These are phyloP conservation scores for Coemansia sp. DNA, from an alignment of 192 early-diverging fungal species.

Conservation along the genomic window DNA sequence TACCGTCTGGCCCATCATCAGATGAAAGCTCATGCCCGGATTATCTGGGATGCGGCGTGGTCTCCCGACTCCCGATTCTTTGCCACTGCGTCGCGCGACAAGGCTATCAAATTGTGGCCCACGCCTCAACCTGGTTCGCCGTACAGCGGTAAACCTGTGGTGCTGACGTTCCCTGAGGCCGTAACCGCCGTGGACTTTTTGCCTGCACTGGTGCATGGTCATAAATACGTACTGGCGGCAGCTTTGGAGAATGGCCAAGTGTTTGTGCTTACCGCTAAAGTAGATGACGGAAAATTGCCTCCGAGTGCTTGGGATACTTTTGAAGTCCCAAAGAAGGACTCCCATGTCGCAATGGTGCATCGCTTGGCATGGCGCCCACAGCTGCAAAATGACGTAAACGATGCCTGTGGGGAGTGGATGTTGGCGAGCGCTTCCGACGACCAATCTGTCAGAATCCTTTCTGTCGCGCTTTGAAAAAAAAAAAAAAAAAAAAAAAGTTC, in stretches of 20 bases:
- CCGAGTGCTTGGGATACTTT: conserved; percentile 39
- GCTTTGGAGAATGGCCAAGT: conserved; percentile 86
- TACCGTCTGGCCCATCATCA: conserved; percentile 62
- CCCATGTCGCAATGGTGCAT: conserved; percentile 62
- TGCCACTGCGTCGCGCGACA: conserved; percentile 93
- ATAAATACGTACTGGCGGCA: conserved; percentile 71
- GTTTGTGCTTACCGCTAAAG: conserved; percentile 56
- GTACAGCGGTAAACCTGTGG: conserved; percentile 45
- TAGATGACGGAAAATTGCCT: conserved; percentile 13
- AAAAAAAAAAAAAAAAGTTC: too few species aligned
- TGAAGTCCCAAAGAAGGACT: conserved; percentile 58
- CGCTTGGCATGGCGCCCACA: conserved; percentile 69
- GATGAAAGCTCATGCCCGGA: conserved; percentile 85
- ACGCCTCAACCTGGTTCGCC: conserved; percentile 9
- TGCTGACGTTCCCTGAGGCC: conserved; percentile 75
- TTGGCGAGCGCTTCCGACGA: conserved; percentile 76
- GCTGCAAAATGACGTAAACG: not conserved
- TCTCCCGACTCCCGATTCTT: conserved; percentile 76
- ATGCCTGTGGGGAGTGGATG: conserved; percentile 30
- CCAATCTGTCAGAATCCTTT: conserved; percentile 72
- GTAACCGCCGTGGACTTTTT: conserved; percentile 88
- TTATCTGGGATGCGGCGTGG: conserved; percentile 93
- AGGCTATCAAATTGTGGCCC: conserved; percentile 83
- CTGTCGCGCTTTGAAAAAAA: conserved; percentile 13
- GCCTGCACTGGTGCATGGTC: conserved; percentile 12